A percentile compares a stretch with the other conserved stretches of the same genome.
phyloP scores from a whole-genome alignment of 371 early-diverging fungal genomes.

The Rhizopus microsporus region DNA sequence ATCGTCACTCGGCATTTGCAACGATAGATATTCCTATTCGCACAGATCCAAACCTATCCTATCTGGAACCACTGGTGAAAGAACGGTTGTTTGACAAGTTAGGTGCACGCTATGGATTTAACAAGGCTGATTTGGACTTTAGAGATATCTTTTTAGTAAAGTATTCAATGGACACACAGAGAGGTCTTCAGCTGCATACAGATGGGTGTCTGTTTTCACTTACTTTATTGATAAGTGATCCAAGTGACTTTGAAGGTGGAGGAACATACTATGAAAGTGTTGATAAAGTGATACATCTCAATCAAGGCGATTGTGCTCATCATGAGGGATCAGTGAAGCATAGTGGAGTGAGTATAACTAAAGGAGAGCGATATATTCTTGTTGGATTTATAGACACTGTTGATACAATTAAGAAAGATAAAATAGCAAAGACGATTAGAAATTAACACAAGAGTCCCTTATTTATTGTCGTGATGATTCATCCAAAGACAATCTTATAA shows the following conservation, averaged over 20 bases:
- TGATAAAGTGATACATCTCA: constrained; percentile 25
- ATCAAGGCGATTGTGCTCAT: constrained; percentile 54
- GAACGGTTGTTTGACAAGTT: constrained; percentile 27
- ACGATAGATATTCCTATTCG: constrained; percentile 57
- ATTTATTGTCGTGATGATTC: not conserved
- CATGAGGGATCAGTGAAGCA: constrained; percentile 56
- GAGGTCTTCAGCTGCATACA: constrained; percentile 48
- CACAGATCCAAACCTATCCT: constrained; percentile 2
- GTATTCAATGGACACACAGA: constrained; percentile 49
- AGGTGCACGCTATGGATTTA: constrained; percentile 34
- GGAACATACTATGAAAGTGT: constrained; percentile 54
- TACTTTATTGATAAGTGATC: constrained; percentile 53
- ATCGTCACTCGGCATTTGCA: constrained; percentile 58
- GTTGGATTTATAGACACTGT: constrained; percentile 64
- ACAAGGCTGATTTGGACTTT: constrained; percentile 46
- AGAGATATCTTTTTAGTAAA: constrained; percentile 61
- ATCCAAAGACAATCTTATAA: not conserved
- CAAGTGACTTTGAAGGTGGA: constrained; percentile 61
- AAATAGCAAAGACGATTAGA: constrained; percentile 1
- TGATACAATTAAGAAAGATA: constrained; percentile 42
- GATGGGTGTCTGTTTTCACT: constrained; percentile 65
- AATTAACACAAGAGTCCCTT: not conserved
- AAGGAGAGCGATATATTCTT: constrained; percentile 48
- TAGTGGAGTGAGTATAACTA: constrained; percentile 48
- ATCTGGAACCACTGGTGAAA: constrained; percentile 25